Base-by-base conservation (phyloP, 116 monocot genomes). In the Trichopus zeylanicus region DNA sequence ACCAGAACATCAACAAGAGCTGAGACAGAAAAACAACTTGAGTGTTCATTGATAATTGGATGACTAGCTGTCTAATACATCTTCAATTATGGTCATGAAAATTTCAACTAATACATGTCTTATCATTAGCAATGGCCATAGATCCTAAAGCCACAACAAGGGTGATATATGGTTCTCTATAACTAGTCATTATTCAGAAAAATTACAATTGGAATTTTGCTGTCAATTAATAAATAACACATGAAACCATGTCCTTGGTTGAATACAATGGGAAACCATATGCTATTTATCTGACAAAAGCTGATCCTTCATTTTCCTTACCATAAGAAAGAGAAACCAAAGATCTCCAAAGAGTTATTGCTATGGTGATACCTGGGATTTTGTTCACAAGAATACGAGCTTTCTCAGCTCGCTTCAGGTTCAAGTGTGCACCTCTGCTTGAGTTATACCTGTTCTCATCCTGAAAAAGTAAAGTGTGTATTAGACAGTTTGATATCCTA, bases 371-470 rank as follows among this genome's bases (percentile, higher is more conserved):
- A 91, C 91, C 83, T 70, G 91, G 91, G 55, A 91, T 91, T 75
- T 91, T 91, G 37, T 70, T 91, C 39, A 83, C 82, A 37, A 86
- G 61, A 23, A 91, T 68, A 31, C 91, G 79, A 51, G 91, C 87
- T 57, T 77, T 83, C 56, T 91, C 91, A 15, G 91, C 91, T 53
- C 87, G 79, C 61, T 83, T 91, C 47, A 91, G 87, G 53, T 86
- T 91, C 34, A 86, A 51, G 52, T 91, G 91, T 31, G 91, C 87
- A 61, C 91, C 91, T 71, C 83, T 83, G 66, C 78, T 74, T 28
- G 87, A 75, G 62, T 70, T 86, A 70, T 83, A 91, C 65, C 87
- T 77, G 72, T 83, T 91, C 12, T 86, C 77, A 75, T 91, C 91
- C 91, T 91, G 77, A 57, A 65, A 59, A 42, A 42, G 42, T 42